These are phyloP conservation scores for Dryadomyces quercus-mongolicae DNA, from an alignment of 2,329 filamentous ascomycete species.

Conservation along the genomic window DNA sequence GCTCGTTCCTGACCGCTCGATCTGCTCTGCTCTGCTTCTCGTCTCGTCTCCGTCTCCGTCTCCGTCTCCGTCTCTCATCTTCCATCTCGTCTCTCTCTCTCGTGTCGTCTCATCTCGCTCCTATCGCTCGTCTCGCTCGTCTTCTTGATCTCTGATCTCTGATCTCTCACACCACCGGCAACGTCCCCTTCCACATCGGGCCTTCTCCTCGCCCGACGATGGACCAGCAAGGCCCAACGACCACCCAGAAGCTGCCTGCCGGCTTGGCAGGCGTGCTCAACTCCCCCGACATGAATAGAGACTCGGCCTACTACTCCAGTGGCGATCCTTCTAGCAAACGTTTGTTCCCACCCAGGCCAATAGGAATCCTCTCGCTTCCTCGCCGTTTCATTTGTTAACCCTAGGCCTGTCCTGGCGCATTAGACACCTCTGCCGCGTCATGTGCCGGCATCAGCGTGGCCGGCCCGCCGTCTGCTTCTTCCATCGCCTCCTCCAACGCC, in stretches of 20 bases:
- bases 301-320: constrained; percentile 40
- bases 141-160: background rate
- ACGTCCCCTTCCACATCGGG: background rate
- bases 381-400: background rate
- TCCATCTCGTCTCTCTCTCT: too few species aligned
- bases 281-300: constrained; percentile 35
- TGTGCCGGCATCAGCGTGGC: constrained; percentile 26
- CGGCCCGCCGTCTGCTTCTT: constrained; percentile 22
- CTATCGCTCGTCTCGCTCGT: background rate
- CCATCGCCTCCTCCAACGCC: constrained; percentile 2
- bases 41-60: too few species aligned
- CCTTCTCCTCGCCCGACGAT: constrained; percentile 14
- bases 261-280: constrained; percentile 40
- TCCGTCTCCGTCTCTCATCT: too few species aligned
- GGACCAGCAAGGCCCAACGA: constrained; percentile 23
- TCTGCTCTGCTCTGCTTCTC: too few species aligned
- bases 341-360: constrained; percentile 20
- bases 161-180: background rate
- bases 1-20: background rate
- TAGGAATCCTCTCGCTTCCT: background rate
- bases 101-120: too few species aligned
- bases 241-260: constrained; percentile 32
- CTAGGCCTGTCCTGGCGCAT: background rate
- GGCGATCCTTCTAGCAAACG: constrained; percentile 38
- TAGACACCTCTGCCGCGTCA: constrained; percentile 32